Base-by-base conservation (phyloP, 202 grass and related monocot genomes). In the Cymbopogon flexuosus region DNA sequence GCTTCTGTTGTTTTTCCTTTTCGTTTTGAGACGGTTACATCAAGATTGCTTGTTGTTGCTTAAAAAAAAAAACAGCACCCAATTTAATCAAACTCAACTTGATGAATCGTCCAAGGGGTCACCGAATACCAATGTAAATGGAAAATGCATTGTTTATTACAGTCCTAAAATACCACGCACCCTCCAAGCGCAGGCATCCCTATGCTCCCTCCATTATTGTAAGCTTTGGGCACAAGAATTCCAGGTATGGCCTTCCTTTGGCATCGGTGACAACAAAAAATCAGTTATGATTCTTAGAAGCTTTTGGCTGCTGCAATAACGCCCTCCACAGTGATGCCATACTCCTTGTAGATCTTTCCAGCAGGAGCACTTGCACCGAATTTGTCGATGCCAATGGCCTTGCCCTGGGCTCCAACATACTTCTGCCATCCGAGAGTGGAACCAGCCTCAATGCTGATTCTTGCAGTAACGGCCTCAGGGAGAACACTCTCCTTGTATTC, bases 361-460 rank as follows among this genome's bases (percentile, higher is more conserved):
- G 93, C 93, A 42, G 93, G 93, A 42, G 93, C 93, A 79, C 93
- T 96, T 15, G 90, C 93, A 45, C 93, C 93, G 18, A 96, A 96
- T 72, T 84, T 89, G 49, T 96, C 93, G 2, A 96, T 96, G 29
- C 90, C 93, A 15, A 96, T 96, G 21, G 85, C 52, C 87, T 96
- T 96, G 62, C 93, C 93, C 39, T 88, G 86, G 34, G 14, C 16
- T 30, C 93, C 93, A 5, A 92, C 8, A 0, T 92, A 90, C 83
- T 92, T 96, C 52, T 88, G 79, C 93, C 93, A 96, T 45, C 93
- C 93, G 0, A 96, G 86, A 41, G 93, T 92, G 47, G 67, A 66
- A 2, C 93, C 93, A 3, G 93, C 93, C 39, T 96, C 93, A 52
- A 96, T 82, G 72, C 93, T 96, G 65, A 96, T 78, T 79, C 93